A percentile compares a stretch with the other conserved stretches of the same genome.
Evolutionary conservation across 2,329 filamentous ascomycete genomes (phyloP).

Genomic region (Penicillium expansum): DNA sequence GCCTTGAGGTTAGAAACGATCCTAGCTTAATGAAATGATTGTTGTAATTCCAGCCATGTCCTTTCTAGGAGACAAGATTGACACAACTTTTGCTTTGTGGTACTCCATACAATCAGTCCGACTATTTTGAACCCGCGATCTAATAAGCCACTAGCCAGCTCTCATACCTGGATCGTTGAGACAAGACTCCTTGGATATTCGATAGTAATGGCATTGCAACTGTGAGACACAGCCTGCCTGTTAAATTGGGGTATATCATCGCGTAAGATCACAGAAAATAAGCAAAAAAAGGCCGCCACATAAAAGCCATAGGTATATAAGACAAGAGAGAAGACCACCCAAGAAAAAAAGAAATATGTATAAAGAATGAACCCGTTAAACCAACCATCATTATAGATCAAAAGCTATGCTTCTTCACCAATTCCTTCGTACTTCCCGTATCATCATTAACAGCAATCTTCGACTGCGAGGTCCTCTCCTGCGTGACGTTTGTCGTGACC

Average conservation of each 20-base stretch:
- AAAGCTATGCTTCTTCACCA: constrained; percentile 21
- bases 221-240: not conserved
- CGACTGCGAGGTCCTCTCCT: constrained; percentile 17
- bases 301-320: not conserved
- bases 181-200: not conserved
- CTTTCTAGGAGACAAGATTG: not conserved
- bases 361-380: not conserved
- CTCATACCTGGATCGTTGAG: not conserved
- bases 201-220: not conserved
- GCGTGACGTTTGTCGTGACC: constrained; percentile 30
- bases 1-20: not conserved
- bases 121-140: not conserved
- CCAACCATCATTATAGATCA: constrained; percentile 2
- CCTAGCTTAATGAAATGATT: not conserved
- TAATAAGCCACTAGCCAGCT: too few species aligned
- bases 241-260: constrained; percentile 4
- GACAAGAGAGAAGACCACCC: not conserved
- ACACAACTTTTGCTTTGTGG: not conserved
- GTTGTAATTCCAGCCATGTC: not conserved
- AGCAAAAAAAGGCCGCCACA: not conserved
- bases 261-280: not conserved
- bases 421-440: constrained; percentile 23
- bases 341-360: not conserved
- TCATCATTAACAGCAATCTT: constrained; percentile 14
- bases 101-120: not conserved